Conservation (phyloP, 495 filamentous ascomycete species). For the Lasiosphaeris hirsuta region DNA sequence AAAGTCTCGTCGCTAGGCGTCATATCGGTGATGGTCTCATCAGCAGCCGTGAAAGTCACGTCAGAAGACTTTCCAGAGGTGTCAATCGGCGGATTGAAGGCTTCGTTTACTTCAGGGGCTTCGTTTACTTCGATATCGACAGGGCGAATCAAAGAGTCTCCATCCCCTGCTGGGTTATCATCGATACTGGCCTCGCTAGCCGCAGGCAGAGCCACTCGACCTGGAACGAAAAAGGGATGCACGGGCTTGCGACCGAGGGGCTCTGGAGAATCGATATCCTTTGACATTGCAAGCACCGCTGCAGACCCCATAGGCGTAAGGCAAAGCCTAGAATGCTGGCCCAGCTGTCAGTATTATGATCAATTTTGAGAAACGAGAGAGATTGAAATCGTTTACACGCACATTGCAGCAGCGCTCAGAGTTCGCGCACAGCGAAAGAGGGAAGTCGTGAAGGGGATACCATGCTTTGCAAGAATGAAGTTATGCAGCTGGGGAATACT, state of each 20-base stretch:
- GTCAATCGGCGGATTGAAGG: background rate
- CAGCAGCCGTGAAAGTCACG: background rate
- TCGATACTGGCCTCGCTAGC: background rate
- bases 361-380: too few species aligned
- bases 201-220: conserved; percentile 5
- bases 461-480: too few species aligned
- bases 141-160: background rate
- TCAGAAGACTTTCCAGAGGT: background rate
- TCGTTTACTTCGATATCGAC: background rate
- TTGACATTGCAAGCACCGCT: conserved; percentile 28
- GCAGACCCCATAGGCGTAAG: conserved; percentile 20
- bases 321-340: background rate
- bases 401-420: background rate
- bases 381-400: background rate
- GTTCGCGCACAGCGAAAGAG: too few species aligned
- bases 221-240: conserved; percentile 31
- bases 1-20: background rate
- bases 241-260: conserved; percentile 19
- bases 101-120: conserved; percentile 7
- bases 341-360: too few species aligned
- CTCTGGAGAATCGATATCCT: conserved; percentile 13
- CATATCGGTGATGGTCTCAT: background rate
- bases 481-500: too few species aligned
- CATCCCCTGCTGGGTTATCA: too few species aligned
- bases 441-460: too few species aligned